phyloP scores from a whole-genome alignment of 1,139 yeast genomes.

The Suhomyces ambrosiae region DNA sequence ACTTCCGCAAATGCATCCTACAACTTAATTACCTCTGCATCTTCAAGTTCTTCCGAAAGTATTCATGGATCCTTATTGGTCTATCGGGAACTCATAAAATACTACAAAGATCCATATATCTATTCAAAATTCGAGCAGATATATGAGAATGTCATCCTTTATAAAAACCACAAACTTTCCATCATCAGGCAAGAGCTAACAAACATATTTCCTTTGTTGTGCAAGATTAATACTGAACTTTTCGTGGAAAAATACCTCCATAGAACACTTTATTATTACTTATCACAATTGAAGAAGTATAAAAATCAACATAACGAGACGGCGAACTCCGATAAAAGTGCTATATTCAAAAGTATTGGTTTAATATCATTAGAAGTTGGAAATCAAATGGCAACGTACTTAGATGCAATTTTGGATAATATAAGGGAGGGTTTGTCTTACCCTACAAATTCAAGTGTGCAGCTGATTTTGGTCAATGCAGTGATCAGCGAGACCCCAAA shows the following conservation, averaged over 20 bases:
- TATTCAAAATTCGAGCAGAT: conserved; percentile 66
- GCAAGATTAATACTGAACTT: conserved; percentile 72
- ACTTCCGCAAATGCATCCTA: conserved; percentile 25
- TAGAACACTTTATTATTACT: conserved; percentile 73
- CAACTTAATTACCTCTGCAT: conserved; percentile 29
- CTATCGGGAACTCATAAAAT: conserved; percentile 74
- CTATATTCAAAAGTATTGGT: conserved; percentile 83
- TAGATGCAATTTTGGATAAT: conserved; percentile 83
- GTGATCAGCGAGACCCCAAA: conserved; percentile 30
- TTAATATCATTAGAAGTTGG: conserved; percentile 82
- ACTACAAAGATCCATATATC: conserved; percentile 57
- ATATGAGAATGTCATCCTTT: conserved; percentile 72
- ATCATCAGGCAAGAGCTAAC: conserved; percentile 83
- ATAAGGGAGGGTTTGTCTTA: conserved; percentile 76
- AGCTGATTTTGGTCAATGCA: conserved; percentile 47
- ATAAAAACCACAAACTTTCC: conserved; percentile 75
- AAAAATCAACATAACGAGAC: conserved; percentile 46
- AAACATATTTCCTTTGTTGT: conserved; percentile 77
- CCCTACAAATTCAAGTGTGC: conserved; percentile 42
- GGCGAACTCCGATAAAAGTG: conserved; percentile 63
- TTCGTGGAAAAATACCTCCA: conserved; percentile 85
- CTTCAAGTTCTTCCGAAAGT: conserved; percentile 56
- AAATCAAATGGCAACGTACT: conserved; percentile 82
- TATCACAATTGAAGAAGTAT: conserved; percentile 75
- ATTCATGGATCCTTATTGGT: conserved; percentile 86